Conservation (phyloP, 176 grass and related monocot species). For the Aegilops bicornis region DNA sequence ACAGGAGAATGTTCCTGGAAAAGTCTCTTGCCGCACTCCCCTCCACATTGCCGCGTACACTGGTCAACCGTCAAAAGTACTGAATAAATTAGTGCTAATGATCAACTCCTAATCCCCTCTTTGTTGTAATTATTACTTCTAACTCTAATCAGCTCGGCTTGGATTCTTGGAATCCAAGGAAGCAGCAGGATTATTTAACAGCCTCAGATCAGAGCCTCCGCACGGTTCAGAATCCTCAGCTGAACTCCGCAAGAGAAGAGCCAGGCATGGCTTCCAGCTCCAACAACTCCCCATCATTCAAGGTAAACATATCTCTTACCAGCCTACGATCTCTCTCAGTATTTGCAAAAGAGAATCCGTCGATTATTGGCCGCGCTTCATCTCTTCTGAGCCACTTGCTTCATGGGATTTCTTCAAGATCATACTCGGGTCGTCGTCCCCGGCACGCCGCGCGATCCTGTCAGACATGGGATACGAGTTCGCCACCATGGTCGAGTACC, state of each 20-base stretch:
- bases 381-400: not conserved
- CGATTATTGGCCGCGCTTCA: not conserved
- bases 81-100: not conserved
- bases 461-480: conserved; percentile 74
- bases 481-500: conserved; percentile 49
- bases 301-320: not conserved
- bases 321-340: not conserved
- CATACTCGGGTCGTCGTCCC: conserved; percentile 73
- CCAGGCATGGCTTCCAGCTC: conserved; percentile 1
- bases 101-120: not conserved
- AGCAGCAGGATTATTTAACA: not conserved
- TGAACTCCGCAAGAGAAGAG: not conserved
- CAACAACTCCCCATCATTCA: not conserved
- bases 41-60: not conserved
- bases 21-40: too few relatives aligned
- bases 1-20: too few relatives aligned
- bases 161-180: conserved; percentile 25
- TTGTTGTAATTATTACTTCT: not conserved
- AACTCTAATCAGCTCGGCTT: not conserved
- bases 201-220: not conserved
- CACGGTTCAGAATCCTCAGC: not conserved
- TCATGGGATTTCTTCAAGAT: conserved; percentile 32
- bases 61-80: not conserved
- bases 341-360: not conserved
- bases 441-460: conserved; percentile 64